These are phyloP conservation scores for Phyllosticta paracitricarpa DNA, from an alignment of 2,329 filamentous ascomycete species.

Conservation along the genomic window DNA sequence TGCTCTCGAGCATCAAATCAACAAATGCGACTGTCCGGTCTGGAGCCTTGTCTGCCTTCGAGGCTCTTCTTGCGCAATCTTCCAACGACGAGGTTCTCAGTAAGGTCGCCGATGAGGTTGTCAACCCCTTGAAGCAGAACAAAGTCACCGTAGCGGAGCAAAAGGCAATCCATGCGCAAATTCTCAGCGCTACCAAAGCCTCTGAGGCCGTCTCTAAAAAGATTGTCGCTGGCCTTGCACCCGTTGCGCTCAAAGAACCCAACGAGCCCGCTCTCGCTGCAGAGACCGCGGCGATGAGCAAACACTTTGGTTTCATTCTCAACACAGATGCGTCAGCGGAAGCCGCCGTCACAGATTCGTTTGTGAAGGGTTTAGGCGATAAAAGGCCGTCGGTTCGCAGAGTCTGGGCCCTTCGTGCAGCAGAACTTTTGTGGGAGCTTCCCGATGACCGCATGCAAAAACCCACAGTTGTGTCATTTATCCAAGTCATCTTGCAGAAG, in stretches of 20 bases:
- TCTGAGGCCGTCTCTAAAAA: constrained; percentile 55
- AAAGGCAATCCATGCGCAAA: constrained; percentile 69
- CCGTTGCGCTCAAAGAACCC: constrained; percentile 69
- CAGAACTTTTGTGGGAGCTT: constrained; percentile 57
- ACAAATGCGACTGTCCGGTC: constrained; percentile 69
- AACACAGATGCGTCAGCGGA: constrained; percentile 51
- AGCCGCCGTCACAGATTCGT: constrained; percentile 57
- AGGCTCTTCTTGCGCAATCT: constrained; percentile 54
- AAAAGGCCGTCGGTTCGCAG: constrained; percentile 72
- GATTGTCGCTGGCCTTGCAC: constrained; percentile 55
- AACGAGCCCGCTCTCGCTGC: constrained; percentile 74
- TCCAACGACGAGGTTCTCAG: constrained; percentile 49
- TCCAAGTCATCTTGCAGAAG: constrained; percentile 42
- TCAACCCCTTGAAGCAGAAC: constrained; percentile 67
- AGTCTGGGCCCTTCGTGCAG: constrained; percentile 68
- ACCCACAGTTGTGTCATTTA: constrained; percentile 36
- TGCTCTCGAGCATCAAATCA: constrained; percentile 86
- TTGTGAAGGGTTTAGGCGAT: constrained; percentile 73
- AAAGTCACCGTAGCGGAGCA: constrained; percentile 83
- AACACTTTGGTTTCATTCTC: constrained; percentile 54
- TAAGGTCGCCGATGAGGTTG: constrained; percentile 66
- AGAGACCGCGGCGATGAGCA: constrained; percentile 62
- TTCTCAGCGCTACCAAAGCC: constrained; percentile 56
- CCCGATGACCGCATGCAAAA: constrained; percentile 39
- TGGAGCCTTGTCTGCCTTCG: constrained; percentile 67